Base-by-base conservation (phyloP, 306 rosid species). In the Mucuna pruriens region DNA sequence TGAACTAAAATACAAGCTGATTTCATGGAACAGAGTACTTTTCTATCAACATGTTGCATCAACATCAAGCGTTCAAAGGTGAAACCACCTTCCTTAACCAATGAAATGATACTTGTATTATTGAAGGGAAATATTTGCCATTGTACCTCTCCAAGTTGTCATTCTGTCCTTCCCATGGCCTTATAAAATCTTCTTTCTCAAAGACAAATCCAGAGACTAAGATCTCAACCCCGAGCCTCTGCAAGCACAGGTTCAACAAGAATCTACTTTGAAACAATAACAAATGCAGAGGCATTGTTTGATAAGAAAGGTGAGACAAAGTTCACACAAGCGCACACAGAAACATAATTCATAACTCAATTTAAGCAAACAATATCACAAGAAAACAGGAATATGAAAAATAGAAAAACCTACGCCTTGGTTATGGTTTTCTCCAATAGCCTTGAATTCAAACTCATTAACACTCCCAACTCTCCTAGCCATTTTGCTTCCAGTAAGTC, bases 141-240 rank as follows among this genome's bases (percentile, higher is more conserved):
- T 22, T 36, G 9, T 82, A 93, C 99, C 99, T 93, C 51, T 95
- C 97, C 83, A 89, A 83, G 79, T 91, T 90, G 80, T 86, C 89
- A 74, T 66, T 66, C 57, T 72, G 86, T 71, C 94, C 99, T 80
- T 91, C 97, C 99, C 99, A 95, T 61, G 99, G 97, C 87, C 87
- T 85, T 71, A 89, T 17, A 86, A 95, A 95, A 80, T 95, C 99
- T 54, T 90, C 94, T 84, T 88, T 87, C 78, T 90, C 91, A 72
- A 95, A 95, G 62, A 88, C 94, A 83, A 92, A 88, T 78, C 97
- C 97, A 2, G 99, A 93, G 79, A 95, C 80, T 82, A 93, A 76
- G 83, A 95, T 90, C 86, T 86, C 97, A 64, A 95, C 94, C 58
- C 94, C 97, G 42, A 95, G 88, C 86, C 97, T 89, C 97, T 95